Evolutionary conservation across 2,329 filamentous ascomycete genomes (phyloP), one percentile per base, ranked within the genome.

Genomic region (Diaporthe destruens): DNA sequence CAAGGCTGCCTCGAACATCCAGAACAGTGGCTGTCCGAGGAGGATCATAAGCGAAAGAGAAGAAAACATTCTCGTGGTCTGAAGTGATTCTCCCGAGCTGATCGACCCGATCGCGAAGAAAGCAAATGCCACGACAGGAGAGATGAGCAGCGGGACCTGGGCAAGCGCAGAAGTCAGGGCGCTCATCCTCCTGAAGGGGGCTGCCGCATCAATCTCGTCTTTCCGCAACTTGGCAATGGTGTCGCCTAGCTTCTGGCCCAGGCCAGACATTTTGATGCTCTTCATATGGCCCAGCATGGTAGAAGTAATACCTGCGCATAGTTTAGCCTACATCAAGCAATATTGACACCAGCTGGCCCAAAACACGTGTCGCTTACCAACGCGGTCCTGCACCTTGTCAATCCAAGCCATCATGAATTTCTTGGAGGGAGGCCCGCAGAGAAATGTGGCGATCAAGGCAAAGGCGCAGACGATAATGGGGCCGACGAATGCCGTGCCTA

Each of bases 241-340:
- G 32, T 20, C 14, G 29, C 61, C 61, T 25, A 66, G 44, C 14
- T 20, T 66, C 42, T 80, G 76, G 1, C 82, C 76, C 0, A 85
- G 76, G 6, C 82, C 83, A 0, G 81, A 82, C 74, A 84, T 82
- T 75, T 84, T 84, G 69, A 85, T 81, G 69, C 80, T 82, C 74
- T 85, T 85, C 75, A 85, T 83, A 8, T 81, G 79, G 1, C 80
- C 80, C 56, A 85, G 80, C 69, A 84, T 76, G 1, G 77, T 75
- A 23, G 61, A 66, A 20, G 61, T 66, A 14, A 66, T 66, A 23
- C 42, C 59, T 65, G 44, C 29, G 51, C 1, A 36, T 12, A 2
- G 36, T 0, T 65, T 36, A 65, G 59, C 29, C 34, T 20, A 6
- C 1, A 5, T n/a, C 12, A 36, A 63, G 18, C 11, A 6, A 49